Base-by-base conservation (phyloP, 208 protist genomes). In the Leishmania aethiopica region DNA sequence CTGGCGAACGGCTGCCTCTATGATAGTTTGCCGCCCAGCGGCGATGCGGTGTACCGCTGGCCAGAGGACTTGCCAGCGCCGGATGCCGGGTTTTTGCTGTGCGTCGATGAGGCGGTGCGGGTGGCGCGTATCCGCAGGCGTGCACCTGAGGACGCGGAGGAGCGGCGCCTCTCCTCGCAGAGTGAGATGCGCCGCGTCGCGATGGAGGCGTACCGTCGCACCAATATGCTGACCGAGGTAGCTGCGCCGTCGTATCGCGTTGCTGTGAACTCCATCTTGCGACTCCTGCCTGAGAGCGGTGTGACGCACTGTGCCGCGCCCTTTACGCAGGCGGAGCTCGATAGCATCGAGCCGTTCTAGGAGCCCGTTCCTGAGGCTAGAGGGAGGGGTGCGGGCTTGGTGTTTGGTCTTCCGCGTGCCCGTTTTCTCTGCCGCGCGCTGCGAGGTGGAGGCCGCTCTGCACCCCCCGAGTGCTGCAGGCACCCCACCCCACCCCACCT, bases 221-320 rank as follows among this genome's bases (percentile, higher is more conserved):
- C 88, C 8, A 57, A 79, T 15, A 47, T 92, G 70, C 86, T 94
- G 11, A 74, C 35, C 25, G 75, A 79, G 11, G 91, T 96, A 60
- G 77, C 78, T 5, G 86, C 88, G 0, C 79, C 83, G 19, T 89
- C 87, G 2, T 94, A 91, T 66, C 80, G 84, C 10, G 75, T 67
- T 19, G 89, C 89, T 4, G 90, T 93, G 60, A 96, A 96, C 72
- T 37, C 57, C 19, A 96, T 94, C 64, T 71, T 96, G 25, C 76
- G 45, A 6, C 25, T 66, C 19, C 72, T 96, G 82, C 62, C 42
- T 15, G 69, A 78, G 1, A 28, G 71, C 19, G 90, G 91, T 7
- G 15, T 93, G 5, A 13, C 49, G 5, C 82, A 85, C 69, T 22
- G 51, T 8, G 88, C 88, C 17, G 79, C 72, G 55, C 82, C 83